Evolutionary conservation across 2,329 filamentous ascomycete genomes (phyloP).

Genomic region (Xylaria hypoxylon): DNA sequence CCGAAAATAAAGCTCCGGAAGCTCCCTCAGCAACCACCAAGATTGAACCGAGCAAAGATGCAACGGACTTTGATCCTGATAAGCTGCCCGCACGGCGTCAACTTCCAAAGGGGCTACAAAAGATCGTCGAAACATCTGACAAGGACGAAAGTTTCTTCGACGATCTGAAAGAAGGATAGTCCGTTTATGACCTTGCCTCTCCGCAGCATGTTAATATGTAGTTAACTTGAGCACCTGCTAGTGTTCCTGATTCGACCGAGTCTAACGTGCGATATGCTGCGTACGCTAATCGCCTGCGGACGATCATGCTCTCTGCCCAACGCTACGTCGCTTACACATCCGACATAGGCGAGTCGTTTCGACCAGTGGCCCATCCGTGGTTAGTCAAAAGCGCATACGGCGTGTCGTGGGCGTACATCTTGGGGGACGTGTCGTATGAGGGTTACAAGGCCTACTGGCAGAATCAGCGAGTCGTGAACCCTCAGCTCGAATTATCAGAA

Average conservation of each 20-base stretch:
- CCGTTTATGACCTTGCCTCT: conserved; percentile 54
- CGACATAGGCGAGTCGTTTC: conserved; percentile 96
- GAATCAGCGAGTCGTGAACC: conserved; percentile 81
- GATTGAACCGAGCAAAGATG: conserved; percentile 50
- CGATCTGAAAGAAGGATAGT: conserved; percentile 82
- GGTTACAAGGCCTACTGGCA: conserved; percentile 94
- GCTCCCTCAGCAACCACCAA: conserved; percentile 41
- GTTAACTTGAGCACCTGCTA: conserved; percentile 51
- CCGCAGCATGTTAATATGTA: neutral
- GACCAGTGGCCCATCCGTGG: conserved; percentile 88
- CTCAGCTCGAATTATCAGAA: conserved; percentile 67
- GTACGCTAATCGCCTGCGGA: conserved; percentile 86
- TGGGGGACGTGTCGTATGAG: conserved; percentile 91
- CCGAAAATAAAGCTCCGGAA: conserved; percentile 46
- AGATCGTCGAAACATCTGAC: conserved; percentile 67
- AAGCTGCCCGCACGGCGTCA: conserved; percentile 63
- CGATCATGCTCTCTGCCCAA: conserved; percentile 89
- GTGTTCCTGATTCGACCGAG: conserved; percentile 83
- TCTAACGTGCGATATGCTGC: conserved; percentile 89
- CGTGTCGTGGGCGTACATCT: conserved; percentile 90
- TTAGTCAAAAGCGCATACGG: conserved; percentile 87
- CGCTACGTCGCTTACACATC: conserved; percentile 97
- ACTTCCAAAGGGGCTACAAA: conserved; percentile 67
- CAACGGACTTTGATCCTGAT: conserved; percentile 56
- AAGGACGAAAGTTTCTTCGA: conserved; percentile 80